phyloP scores from a whole-genome alignment of 495 filamentous ascomycete genomes.

The Neurospora sp. region DNA sequence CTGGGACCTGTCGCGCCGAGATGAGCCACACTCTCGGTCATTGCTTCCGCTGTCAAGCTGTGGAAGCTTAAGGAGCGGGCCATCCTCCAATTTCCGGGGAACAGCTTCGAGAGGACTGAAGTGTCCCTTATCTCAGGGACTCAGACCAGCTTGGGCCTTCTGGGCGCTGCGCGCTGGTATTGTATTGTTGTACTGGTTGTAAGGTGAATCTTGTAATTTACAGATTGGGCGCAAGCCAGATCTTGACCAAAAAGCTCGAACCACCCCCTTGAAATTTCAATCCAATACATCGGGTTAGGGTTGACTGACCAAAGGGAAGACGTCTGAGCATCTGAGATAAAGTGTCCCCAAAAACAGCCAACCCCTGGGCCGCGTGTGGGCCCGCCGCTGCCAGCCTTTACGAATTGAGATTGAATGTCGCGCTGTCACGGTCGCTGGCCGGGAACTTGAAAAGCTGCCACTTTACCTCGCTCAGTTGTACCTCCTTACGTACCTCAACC shows the following conservation, averaged over 20 bases:
- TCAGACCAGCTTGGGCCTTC: too few species aligned
- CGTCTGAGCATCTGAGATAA: neutral
- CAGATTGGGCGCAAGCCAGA: neutral
- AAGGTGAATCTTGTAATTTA: neutral
- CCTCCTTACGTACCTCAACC: neutral
- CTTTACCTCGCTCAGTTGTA: neutral
- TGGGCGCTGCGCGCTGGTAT: neutral
- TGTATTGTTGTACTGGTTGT: neutral
- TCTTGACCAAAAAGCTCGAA: neutral
- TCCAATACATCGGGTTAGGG: neutral
- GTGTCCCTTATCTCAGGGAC: too few species aligned
- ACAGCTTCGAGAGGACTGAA: neutral
- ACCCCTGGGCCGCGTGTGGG: neutral
- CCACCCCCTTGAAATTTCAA: neutral
- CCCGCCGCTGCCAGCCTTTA: neutral
- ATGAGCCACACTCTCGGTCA: neutral
- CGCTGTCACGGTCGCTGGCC: neutral
- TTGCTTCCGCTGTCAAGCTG: neutral
- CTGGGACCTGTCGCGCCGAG: neutral
- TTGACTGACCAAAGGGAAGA: neutral
- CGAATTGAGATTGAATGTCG: neutral
- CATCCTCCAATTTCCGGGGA: neutral
- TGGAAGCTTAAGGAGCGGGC: neutral
- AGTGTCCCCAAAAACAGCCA: neutral
- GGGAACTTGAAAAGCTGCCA: neutral